Conservation (phyloP, 768 basidiomycete genomes). For the Artomyces pyxidatus region DNA sequence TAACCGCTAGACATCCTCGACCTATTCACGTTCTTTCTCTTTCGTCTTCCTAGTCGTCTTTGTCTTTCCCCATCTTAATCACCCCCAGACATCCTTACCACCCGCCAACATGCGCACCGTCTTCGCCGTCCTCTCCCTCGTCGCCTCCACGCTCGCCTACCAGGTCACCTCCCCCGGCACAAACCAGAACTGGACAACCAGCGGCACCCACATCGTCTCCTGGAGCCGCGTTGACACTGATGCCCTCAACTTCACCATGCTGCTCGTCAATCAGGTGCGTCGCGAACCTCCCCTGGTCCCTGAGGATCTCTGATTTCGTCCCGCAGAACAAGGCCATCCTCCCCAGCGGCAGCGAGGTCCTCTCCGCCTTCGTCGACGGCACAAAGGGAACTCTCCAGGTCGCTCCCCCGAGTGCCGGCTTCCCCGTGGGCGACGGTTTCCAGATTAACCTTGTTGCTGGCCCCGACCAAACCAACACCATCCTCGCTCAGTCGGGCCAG, state of each 20-base stretch:
- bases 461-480: conserved; percentile 34
- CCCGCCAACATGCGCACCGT: conserved; percentile 21
- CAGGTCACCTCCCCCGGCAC: conserved; percentile 35
- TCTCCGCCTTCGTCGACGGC: conserved; percentile 50
- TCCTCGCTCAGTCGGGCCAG: conserved; percentile 63
- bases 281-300: neutral
- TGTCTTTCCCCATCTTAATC: neutral
- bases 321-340: conserved; percentile 27
- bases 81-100: neutral
- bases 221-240: conserved; percentile 70
- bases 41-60: neutral
- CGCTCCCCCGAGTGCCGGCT: conserved; percentile 53
- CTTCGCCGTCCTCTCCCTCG: conserved; percentile 35
- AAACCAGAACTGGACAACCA: conserved; percentile 47
- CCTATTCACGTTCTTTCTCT: conserved; percentile 8
- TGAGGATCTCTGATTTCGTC: neutral
- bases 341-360: conserved; percentile 33
- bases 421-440: conserved; percentile 55
- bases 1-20: conserved; percentile 6
- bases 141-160: conserved; percentile 52
- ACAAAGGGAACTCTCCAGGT: conserved; percentile 30
- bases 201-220: conserved; percentile 37
- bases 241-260: conserved; percentile 53
- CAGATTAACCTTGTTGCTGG: conserved; percentile 65
- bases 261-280: conserved; percentile 58